Evolutionary conservation across 176 grass and related monocot species (phyloP), one percentile per base, ranked within the genome.

Genomic region (Zea luxurians): DNA sequence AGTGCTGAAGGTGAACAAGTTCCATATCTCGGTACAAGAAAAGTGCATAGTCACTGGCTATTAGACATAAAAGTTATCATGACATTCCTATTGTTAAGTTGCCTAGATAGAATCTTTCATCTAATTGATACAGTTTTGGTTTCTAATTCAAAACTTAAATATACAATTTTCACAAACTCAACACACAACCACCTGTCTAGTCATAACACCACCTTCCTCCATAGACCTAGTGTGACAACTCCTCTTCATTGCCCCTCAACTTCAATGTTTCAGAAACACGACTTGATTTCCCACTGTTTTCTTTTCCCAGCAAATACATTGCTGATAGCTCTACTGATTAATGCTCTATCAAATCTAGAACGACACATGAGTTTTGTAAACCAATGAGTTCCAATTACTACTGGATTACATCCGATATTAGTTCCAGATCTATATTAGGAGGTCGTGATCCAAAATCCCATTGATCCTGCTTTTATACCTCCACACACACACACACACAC

Each of bases 361-460:
- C 17, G 35, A 11, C 60, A 17, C 0, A 21, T 13, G 21, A 54
- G 10, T 5, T 69, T 58, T 36, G 54, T 12, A 70, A 54, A 70
- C 1, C 34, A 71, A 16, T 21, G 11, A 65, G 38, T 20, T 75
- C 47, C 55, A 84, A 70, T 75, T 63, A 84, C 68, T 80, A 70
- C 70, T 64, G 27, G 3, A 70, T 38, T 41, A 9, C 52, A 10
- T 42, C 45, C 21, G 5, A 44, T 61, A 61, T 47, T 13, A 76
- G 34, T 70, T 50, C 21, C 3, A 50, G 86, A 84, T 80, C 77
- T 80, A 80, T 21, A 37, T 44, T 41, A 43, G 41, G 13, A 76
- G 76, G 58, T 35, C 61, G 16, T 42, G 37, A 45, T 70, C 27
- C 82, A 82, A 70, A 76, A 76, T 58, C 77, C 62, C 65, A 11